These are phyloP conservation scores for Aspergillus sp. DNA, from an alignment of 2,329 filamentous ascomycete species.

Conservation along the genomic window DNA sequence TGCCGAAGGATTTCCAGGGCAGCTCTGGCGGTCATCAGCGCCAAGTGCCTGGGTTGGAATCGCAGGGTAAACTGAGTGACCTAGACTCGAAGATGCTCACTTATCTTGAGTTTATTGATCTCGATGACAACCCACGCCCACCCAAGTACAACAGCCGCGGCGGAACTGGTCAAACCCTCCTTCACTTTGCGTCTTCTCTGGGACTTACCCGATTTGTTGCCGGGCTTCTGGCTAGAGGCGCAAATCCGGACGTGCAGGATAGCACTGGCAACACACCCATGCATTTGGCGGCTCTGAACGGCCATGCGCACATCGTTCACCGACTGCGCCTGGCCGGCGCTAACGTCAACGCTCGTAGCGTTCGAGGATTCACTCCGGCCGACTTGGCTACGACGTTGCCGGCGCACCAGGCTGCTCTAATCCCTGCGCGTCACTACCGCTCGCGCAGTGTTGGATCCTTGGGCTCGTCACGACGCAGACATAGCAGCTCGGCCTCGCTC, in stretches of 20 bases:
- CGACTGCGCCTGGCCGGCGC: constrained; percentile 72
- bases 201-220: constrained; percentile 75
- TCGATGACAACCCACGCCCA: constrained; percentile 69
- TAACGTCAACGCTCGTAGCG: constrained; percentile 67
- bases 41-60: constrained; percentile 44
- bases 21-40: constrained; percentile 47
- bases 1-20: constrained; percentile 43
- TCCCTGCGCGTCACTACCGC: constrained; percentile 61
- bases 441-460: constrained; percentile 63
- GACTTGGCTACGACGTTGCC: constrained; percentile 68
- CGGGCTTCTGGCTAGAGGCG: constrained; percentile 73
- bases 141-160: constrained; percentile 66
- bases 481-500: constrained; percentile 66
- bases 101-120: constrained; percentile 74
- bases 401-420: constrained; percentile 63
- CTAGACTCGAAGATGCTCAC: constrained; percentile 69
- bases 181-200: constrained; percentile 74
- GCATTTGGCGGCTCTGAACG: constrained; percentile 76
- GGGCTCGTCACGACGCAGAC: constrained; percentile 54
- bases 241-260: constrained; percentile 71
- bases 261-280: constrained; percentile 78
- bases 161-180: constrained; percentile 73
- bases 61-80: constrained; percentile 47
- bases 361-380: constrained; percentile 68
- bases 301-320: constrained; percentile 72